phyloP scores from a whole-genome alignment of 1,284 basidiomycete species.

The Cryptococcus hybrid region DNA sequence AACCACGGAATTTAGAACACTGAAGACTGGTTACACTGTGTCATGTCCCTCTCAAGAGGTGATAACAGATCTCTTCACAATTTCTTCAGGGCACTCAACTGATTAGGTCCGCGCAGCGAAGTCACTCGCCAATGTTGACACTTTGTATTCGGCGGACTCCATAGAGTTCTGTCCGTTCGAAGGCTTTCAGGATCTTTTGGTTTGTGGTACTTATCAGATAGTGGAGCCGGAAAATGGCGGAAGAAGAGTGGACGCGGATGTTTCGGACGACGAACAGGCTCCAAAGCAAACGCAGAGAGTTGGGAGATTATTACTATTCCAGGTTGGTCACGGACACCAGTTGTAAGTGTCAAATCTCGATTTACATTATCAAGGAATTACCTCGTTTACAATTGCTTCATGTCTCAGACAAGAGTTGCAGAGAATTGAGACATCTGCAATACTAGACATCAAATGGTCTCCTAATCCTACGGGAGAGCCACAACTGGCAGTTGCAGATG shows the following conservation, averaged over 20 bases:
- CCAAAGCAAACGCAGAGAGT: conserved; percentile 57
- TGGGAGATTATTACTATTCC: conserved; percentile 60
- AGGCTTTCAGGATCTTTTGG: conserved; percentile 62
- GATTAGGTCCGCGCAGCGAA: conserved; percentile 15
- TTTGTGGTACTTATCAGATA: conserved; percentile 86
- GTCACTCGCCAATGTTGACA: conserved; percentile 57
- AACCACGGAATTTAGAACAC: too few species aligned
- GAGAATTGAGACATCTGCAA: conserved; percentile 69
- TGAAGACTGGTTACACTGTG: too few species aligned
- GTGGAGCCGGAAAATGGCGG: conserved; percentile 33
- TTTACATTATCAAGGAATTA: background rate
- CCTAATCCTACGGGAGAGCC: conserved; percentile 28
- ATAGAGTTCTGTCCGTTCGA: conserved; percentile 81
- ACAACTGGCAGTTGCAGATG: conserved; percentile 71
- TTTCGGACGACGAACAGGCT: conserved; percentile 24
- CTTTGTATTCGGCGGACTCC: conserved; percentile 79
- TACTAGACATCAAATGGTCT: conserved; percentile 90
- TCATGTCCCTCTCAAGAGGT: too few species aligned
- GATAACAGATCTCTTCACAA: background rate
- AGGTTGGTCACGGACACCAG: conserved; percentile 46
- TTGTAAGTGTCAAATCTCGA: conserved; percentile 29
- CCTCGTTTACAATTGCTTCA: background rate
- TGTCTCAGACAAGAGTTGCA: conserved; percentile 62
- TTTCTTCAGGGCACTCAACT: too few species aligned
- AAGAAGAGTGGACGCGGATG: conserved; percentile 29